These are phyloP conservation scores for Mycena galericulata DNA, from an alignment of 768 basidiomycete genomes.

Conservation along the genomic window DNA sequence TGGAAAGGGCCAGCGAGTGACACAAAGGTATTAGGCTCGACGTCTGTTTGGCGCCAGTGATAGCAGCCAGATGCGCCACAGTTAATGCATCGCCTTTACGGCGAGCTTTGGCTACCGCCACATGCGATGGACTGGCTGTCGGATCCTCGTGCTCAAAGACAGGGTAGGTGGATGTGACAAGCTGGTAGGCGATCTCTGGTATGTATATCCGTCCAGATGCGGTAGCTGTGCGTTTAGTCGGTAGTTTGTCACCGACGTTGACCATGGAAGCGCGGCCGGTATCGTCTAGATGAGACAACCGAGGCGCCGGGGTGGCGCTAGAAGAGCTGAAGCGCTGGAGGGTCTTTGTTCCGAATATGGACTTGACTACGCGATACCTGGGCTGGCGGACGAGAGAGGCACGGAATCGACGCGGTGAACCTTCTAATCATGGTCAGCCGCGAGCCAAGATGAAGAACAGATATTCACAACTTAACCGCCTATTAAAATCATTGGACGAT, in stretches of 20 bases:
- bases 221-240: constrained; percentile 76
- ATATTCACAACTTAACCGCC: constrained; percentile 81
- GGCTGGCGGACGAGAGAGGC: not conserved
- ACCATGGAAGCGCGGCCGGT: constrained; percentile 86
- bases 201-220: constrained; percentile 82
- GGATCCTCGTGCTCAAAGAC: constrained; percentile 20
- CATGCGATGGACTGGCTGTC: constrained; percentile 40
- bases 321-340: constrained; percentile 34
- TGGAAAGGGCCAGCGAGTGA: constrained; percentile 82
- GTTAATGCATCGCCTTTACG: constrained; percentile 79
- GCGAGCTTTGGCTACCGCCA: constrained; percentile 62
- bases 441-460: constrained; percentile 2
- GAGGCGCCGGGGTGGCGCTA: constrained; percentile 23
- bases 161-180: constrained; percentile 62
- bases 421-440: constrained; percentile 6
- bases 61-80: constrained; percentile 86
- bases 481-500: constrained; percentile 93
- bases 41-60: constrained; percentile 90
- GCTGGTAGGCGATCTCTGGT: constrained; percentile 70
- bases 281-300: constrained; percentile 79
- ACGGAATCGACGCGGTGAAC: not conserved
- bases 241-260: constrained; percentile 74
- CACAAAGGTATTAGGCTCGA: constrained; percentile 88
- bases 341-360: not conserved
- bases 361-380: too few relatives aligned